phyloP scores from a whole-genome alignment of 129 eudicot genomes.

The Chrysanthemum seticuspe region DNA sequence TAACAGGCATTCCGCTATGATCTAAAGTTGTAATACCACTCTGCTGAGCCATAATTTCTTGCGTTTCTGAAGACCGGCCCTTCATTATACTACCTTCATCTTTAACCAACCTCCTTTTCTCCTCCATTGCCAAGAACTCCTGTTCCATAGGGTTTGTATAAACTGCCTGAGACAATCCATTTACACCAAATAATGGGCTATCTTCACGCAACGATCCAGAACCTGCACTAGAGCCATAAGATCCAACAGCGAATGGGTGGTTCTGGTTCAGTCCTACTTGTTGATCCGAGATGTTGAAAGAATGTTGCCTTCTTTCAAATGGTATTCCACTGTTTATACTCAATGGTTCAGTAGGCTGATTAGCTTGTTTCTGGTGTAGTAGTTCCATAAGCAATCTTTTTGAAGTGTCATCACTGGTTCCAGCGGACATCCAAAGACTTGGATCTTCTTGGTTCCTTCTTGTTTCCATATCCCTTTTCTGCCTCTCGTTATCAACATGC shows the following conservation, averaged over 20 bases:
- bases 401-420: conserved; percentile 70
- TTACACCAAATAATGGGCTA: conserved; percentile 26
- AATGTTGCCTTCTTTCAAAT: conserved; percentile 44
- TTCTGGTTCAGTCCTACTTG: conserved; percentile 44
- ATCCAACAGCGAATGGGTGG: conserved; percentile 43
- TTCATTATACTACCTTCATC: conserved; percentile 4
- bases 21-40: conserved; percentile 17
- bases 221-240: conserved; percentile 59
- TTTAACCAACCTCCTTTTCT: neutral
- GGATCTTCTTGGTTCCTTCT: conserved; percentile 53
- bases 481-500: conserved; percentile 60
- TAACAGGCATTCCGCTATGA: too few species aligned
- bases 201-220: conserved; percentile 19
- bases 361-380: conserved; percentile 65
- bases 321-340: conserved; percentile 35
- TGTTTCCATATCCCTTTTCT: conserved; percentile 51
- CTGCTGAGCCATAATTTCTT: conserved; percentile 42
- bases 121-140: too few species aligned
- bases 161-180: conserved; percentile 21
- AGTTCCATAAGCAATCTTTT: conserved; percentile 86
- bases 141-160: conserved; percentile 14
- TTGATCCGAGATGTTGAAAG: conserved; percentile 42
- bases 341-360: conserved; percentile 38
- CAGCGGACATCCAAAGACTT: conserved; percentile 80
- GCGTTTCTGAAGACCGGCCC: conserved; percentile 36